Percentiles rank a stretch among this genome's conserved stretches.
Evolutionary conservation across 805 yeast genomes (phyloP).

Genomic region (Spathaspora sp.): DNA sequence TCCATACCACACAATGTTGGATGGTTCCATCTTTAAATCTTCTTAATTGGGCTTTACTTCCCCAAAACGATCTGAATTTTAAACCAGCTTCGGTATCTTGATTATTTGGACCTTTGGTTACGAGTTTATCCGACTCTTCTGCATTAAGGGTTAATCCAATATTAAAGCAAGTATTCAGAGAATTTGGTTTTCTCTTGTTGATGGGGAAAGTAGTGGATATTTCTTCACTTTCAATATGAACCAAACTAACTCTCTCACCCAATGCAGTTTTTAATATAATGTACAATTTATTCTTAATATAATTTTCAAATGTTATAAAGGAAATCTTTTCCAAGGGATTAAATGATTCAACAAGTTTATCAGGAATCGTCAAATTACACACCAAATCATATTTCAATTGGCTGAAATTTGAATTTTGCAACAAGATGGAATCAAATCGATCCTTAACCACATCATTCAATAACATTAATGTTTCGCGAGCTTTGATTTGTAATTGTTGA

Average conservation of each 20-base stretch:
- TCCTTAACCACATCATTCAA: constrained; percentile 80
- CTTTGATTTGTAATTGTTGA: constrained; percentile 56
- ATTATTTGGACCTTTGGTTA: constrained; percentile 81
- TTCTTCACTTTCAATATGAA: constrained; percentile 29
- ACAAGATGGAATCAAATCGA: constrained; percentile 74
- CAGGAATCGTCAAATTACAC: constrained; percentile 49
- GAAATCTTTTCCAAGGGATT: constrained; percentile 71
- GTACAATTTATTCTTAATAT: constrained; percentile 56
- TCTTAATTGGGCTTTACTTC: constrained; percentile 76
- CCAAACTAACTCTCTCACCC: constrained; percentile 44
- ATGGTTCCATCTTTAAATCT: constrained; percentile 91
- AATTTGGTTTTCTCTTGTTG: constrained; percentile 51
- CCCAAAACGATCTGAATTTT: constrained; percentile 86
- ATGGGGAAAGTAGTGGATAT: constrained; percentile 31
- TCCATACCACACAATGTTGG: constrained; percentile 90
- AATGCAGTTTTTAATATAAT: constrained; percentile 55
- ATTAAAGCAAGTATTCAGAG: constrained; percentile 26
- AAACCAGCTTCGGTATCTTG: constrained; percentile 51
- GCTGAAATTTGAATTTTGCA: constrained; percentile 53
- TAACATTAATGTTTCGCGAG: constrained; percentile 61
- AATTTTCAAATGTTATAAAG: constrained; percentile 66
- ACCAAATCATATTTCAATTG: constrained; percentile 64
- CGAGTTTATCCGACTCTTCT: constrained; percentile 70
- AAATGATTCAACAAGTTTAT: constrained; percentile 43
- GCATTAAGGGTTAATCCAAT: constrained; percentile 71